These are phyloP conservation scores for Phytopythium ostracodes DNA, from an alignment of 352 stramenopile genomes.

Conservation along the genomic window DNA sequence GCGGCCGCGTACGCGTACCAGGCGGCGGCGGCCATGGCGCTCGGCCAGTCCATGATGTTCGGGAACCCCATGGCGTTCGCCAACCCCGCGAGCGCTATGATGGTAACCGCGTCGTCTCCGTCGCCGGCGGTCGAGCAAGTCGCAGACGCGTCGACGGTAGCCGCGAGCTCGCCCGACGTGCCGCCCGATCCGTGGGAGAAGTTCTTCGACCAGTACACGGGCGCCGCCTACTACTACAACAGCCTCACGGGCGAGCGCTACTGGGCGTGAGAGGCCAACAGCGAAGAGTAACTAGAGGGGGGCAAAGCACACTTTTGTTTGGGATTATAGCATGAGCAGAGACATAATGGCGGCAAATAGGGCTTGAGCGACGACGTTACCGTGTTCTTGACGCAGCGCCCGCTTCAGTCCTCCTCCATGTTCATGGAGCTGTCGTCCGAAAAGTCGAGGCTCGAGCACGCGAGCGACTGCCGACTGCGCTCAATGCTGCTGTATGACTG, in stretches of 20 bases:
- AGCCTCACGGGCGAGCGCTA: constrained; percentile 81
- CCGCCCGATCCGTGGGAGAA: constrained; percentile 77
- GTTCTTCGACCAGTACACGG: constrained; percentile 85
- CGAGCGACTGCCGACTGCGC: constrained; percentile 43
- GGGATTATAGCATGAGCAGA: constrained; percentile 1
- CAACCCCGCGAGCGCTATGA: constrained; percentile 27
- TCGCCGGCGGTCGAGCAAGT: not conserved
- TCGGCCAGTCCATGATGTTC: constrained; percentile 44
- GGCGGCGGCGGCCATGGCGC: constrained; percentile 47
- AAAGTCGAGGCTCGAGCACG: constrained; percentile 62
- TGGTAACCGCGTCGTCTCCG: constrained; percentile 11
- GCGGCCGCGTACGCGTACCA: constrained; percentile 59
- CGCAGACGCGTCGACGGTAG: constrained; percentile 2
- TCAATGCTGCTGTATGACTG: constrained; percentile 77
- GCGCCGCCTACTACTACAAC: constrained; percentile 88
- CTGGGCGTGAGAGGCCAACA: constrained; percentile 46
- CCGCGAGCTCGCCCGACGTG: constrained; percentile 12
- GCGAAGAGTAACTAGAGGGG: not conserved
- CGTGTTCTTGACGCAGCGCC: not conserved
- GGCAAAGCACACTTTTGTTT: constrained; percentile 1
- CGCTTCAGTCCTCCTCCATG: constrained; percentile 37
- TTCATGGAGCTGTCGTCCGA: constrained; percentile 80
- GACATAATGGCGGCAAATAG: not conserved
- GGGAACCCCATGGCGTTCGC: constrained; percentile 34
- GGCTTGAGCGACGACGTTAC: constrained; percentile 8